These are phyloP conservation scores for Ogataea chonburiensis DNA, from an alignment of 805 yeast species.

Conservation along the genomic window DNA sequence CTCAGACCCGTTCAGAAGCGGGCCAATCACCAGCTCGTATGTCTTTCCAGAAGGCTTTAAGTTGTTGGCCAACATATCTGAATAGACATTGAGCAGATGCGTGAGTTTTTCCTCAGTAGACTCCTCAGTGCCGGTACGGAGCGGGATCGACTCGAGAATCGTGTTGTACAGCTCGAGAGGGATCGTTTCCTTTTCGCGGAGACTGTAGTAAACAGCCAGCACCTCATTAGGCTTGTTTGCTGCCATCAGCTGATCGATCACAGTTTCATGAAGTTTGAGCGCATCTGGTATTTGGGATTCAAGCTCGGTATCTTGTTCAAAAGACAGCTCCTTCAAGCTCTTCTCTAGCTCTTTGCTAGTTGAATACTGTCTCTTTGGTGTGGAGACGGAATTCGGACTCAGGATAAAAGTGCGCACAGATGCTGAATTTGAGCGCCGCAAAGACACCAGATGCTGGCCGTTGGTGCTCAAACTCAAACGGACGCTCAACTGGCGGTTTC, in stretches of 20 bases:
- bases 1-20: conserved; percentile 50
- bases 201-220: conserved; percentile 32
- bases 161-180: conserved; percentile 55
- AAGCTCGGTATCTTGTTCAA: conserved; percentile 2
- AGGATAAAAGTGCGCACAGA: conserved; percentile 28
- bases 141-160: conserved; percentile 52
- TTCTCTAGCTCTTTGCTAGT: conserved; percentile 21
- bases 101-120: conserved; percentile 61
- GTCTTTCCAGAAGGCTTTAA: conserved; percentile 57
- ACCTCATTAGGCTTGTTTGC: conserved; percentile 34
- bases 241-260: conserved; percentile 27
- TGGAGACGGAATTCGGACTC: conserved; percentile 1
- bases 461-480: conserved; percentile 22
- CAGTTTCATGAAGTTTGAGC: conserved; percentile 16
- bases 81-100: conserved; percentile 62
- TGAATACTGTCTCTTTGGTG: conserved; percentile 2
- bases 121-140: conserved; percentile 49
- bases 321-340: conserved; percentile 13
- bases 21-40: conserved; percentile 49
- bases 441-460: conserved; percentile 24
- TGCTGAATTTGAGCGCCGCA: conserved; percentile 33
- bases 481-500: conserved; percentile 32
- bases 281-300: conserved; percentile 11
- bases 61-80: conserved; percentile 55
- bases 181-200: conserved; percentile 36